A percentile compares a stretch with the other conserved stretches of the same genome.
phyloP scores from a whole-genome alignment of 2,329 filamentous ascomycete species.

The Scytalidium sp. region DNA sequence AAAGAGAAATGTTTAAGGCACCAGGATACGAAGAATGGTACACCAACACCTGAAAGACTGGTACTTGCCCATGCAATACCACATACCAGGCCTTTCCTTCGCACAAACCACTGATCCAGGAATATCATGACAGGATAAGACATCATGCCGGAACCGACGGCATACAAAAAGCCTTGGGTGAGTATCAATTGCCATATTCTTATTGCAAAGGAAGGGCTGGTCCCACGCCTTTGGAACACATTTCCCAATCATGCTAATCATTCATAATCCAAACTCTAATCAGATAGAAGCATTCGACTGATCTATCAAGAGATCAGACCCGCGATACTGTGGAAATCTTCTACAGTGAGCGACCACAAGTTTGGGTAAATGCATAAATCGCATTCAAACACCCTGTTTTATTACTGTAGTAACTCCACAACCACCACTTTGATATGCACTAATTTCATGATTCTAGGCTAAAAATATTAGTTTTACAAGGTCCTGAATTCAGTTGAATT shows the following conservation, averaged over 20 bases:
- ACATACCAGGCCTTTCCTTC: slow-evolving; percentile 42
- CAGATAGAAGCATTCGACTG: too few relatives aligned
- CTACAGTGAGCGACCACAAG: background rate
- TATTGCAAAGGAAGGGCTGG: slow-evolving; percentile 40
- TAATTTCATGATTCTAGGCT: background rate
- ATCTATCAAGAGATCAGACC: too few relatives aligned
- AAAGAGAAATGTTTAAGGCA: slow-evolving; percentile 40
- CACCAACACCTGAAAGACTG: slow-evolving; percentile 18
- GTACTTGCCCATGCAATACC: slow-evolving; percentile 43
- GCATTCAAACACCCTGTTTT: background rate
- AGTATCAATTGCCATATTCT: slow-evolving; percentile 40
- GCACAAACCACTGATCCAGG: slow-evolving; percentile 47
- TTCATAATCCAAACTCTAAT: too few relatives aligned
- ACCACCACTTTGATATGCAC: background rate
- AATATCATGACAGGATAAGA: slow-evolving; percentile 39
- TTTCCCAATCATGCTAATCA: too few relatives aligned
- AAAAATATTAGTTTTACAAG: background rate
- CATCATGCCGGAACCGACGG: slow-evolving; percentile 36
- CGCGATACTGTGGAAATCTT: too few relatives aligned
- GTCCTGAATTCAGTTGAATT: background rate
- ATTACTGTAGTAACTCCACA: background rate
- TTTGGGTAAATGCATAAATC: background rate
- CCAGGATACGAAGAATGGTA: slow-evolving; percentile 35
- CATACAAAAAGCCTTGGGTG: slow-evolving; percentile 45
- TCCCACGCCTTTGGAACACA: too few relatives aligned